phyloP scores from a whole-genome alignment of 768 basidiomycete species.

The Tulasnella sp. region DNA sequence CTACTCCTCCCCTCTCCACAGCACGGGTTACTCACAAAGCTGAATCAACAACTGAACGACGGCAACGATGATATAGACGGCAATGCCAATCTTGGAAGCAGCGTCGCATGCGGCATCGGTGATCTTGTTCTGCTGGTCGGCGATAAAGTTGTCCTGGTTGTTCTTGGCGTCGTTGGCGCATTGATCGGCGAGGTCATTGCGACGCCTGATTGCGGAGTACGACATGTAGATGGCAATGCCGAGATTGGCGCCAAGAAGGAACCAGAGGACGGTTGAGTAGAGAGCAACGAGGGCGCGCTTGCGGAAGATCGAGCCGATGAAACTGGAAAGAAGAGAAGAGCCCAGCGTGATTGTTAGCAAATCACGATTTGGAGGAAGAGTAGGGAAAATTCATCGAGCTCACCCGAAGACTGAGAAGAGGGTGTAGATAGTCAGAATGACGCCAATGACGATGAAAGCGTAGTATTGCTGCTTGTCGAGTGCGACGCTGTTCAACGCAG shows the following conservation, averaged over 20 bases:
- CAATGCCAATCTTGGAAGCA: slow-evolving; percentile 12
- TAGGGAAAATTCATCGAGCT: background rate
- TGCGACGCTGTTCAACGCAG: slow-evolving; percentile 6
- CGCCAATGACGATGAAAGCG: slow-evolving; percentile 5
- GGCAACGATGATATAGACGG: slow-evolving; percentile 12
- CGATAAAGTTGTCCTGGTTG: slow-evolving; percentile 3
- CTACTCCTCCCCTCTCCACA: background rate
- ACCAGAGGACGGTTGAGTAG: slow-evolving; percentile 22
- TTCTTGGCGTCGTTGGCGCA: background rate
- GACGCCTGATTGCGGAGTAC: background rate
- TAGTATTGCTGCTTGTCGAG: slow-evolving; percentile 16
- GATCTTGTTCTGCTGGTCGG: slow-evolving; percentile 9
- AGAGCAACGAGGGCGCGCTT: slow-evolving; percentile 22
- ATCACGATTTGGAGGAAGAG: background rate
- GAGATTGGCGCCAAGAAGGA: slow-evolving; percentile 18
- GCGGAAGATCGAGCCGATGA: slow-evolving; percentile 20
- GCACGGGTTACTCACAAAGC: slow-evolving; percentile 8
- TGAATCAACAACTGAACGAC: slow-evolving; percentile 18
- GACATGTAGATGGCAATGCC: background rate
- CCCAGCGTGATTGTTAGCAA: background rate
- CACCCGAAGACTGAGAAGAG: slow-evolving; percentile 8
- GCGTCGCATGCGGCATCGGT: slow-evolving; percentile 14
- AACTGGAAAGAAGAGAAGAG: slow-evolving; percentile 2
- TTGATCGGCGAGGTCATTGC: background rate
- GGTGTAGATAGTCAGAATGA: slow-evolving; percentile 9